Base-by-base conservation (phyloP, 257 asterid species). In the Solanum rostratum region DNA sequence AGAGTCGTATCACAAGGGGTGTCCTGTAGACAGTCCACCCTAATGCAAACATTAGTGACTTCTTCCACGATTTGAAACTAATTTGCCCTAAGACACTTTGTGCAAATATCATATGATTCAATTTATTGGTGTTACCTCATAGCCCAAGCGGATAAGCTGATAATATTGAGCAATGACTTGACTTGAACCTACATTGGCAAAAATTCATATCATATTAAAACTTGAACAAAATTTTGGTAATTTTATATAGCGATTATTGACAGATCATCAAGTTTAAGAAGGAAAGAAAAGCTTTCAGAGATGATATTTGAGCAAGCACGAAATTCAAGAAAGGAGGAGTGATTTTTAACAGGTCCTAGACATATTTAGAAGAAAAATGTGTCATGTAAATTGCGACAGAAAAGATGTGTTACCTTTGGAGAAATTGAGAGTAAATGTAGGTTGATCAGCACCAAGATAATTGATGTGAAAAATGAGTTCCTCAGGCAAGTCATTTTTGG, bases 91-190 rank as follows among this genome's bases (percentile, higher is more conserved):
- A 52, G 19, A 52, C 3, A 18, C 3, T 45, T 15, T 59, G 27
- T 27, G 19, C 12, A 33, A n/a, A 11, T 41, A n/a, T 22, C 33
- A 33, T 7, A 22, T 9, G 39, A 41, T 29, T 27, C 29, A 22
- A 15, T 20, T 1, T 10, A 27, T 29, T 1, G 15, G 12, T 19
- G 10, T 76, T 43, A 87, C 90, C 88, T 88, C 89, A 37, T 80
- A 88, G 37, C 90, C 90, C 74, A 88, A 86, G 52, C 90, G 88
- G 33, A 88, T 88, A 18, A 88, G 84, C 14, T 88, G 90, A 37
- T 88, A 88, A 69, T 88, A 88, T 37, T 88, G 90, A 73, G 88
- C 90, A 86, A 88, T 88, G 59, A 88, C 87, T 84, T 88, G 90
- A 65, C 89, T 88, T n/a, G 90, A 88, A 29, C 90, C 90, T 88